Conservation (phyloP, 148 eudicot genomes). For the Rhododendron mucronatum region DNA sequence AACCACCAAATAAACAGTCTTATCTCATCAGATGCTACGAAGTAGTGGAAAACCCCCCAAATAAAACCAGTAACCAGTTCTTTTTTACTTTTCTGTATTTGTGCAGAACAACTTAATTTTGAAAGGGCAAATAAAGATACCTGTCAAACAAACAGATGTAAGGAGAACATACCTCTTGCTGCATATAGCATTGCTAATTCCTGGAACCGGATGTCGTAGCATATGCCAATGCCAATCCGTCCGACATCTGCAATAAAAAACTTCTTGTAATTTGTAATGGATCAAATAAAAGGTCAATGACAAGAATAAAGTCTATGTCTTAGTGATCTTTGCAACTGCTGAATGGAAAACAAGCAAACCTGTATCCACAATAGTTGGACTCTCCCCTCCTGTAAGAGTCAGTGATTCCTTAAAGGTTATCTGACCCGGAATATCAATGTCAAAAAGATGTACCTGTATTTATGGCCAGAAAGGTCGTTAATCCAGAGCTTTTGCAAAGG, state of each 20-base stretch:
- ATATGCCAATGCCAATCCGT: constrained; percentile 83
- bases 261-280: not conserved
- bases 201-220: constrained; percentile 82
- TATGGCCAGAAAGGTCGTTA: not conserved
- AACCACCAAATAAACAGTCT: not conserved
- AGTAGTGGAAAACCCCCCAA: not conserved
- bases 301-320: not conserved
- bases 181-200: constrained; percentile 74
- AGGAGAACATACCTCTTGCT: constrained; percentile 58
- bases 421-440: constrained; percentile 80
- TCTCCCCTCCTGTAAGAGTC: constrained; percentile 69
- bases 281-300: not conserved
- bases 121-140: not conserved
- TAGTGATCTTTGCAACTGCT: not conserved
- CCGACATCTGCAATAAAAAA: constrained; percentile 62
- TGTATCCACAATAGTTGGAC: constrained; percentile 78
- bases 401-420: constrained; percentile 65
- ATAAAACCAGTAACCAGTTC: not conserved
- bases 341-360: constrained; percentile 31
- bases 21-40: not conserved
- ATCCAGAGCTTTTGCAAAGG: not conserved
- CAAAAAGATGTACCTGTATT: constrained; percentile 75
- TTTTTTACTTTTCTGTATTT: not conserved
- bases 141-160: not conserved
- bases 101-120: not conserved